Base-by-base conservation (phyloP, 1,284 basidiomycete genomes). In the Xerocomus amazonicus region DNA sequence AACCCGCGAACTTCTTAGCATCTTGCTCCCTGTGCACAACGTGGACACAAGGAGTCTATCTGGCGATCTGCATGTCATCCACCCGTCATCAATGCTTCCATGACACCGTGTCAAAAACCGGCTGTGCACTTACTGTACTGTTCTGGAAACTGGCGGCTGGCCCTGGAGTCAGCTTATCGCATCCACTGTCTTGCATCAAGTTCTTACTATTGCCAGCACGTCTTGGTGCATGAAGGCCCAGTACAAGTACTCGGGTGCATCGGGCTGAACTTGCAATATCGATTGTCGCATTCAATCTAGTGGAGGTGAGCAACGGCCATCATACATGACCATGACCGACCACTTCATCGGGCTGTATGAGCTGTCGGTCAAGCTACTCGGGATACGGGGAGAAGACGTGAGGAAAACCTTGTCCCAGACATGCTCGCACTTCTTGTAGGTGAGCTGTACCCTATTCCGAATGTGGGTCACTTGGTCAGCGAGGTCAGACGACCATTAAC, bases 151-250 rank as follows among this genome's bases (percentile, higher is more conserved):
- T 82, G 80, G 51, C 80, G 83, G 62, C 85, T 88, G 51, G 46
- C 50, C 54, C 47, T 51, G 53, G 56, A 50, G 56, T 61, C 42
- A 66, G 62, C 40, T 39, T 41, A 27, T 56, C 51, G 48, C 57
- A 47, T 39, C 40, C 29, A 36, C 23, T 43, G 52, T 43, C 17
- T 41, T 36, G 42, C 16, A 37, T 49, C 36, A 54, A 36, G 33
- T 43, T 65, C 86, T 71, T 66, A 89, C 86, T 85, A 85, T 67
- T 87, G 85, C 82, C 84, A 87, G 62, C 86, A 90, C n/a, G 80
- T 81, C 16, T 65, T 68, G 33, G 64, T 73, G 67, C 86, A 89
- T 27, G 72, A 66, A 40, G 76, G 73, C 23, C 78, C 73, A 19
- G 76, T 72, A 59, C 86, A 90, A 51, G 80, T 70, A 27, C 53